These are phyloP conservation scores for Sugiyamaella japonica DNA, from an alignment of 1,139 yeast genomes.

Conservation along the genomic window DNA sequence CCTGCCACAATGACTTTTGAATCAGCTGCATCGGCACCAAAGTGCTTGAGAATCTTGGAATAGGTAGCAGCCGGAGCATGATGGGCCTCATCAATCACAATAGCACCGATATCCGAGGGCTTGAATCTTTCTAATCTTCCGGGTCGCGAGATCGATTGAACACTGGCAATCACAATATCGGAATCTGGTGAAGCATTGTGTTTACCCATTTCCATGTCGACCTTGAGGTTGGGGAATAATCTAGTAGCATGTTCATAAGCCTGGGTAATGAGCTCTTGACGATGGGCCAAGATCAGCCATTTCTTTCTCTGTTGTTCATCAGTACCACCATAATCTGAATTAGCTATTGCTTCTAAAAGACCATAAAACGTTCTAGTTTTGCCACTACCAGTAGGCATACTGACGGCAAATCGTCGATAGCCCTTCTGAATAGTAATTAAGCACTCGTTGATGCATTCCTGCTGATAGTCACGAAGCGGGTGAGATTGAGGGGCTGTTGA, in stretches of 20 bases:
- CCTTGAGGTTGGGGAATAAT: slow-evolving; percentile 52
- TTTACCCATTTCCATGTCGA: slow-evolving; percentile 75
- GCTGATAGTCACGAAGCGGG: slow-evolving; percentile 62
- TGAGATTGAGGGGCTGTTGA: neutral
- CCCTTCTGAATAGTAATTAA: slow-evolving; percentile 51
- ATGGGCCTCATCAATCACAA: slow-evolving; percentile 91
- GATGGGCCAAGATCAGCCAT: slow-evolving; percentile 73
- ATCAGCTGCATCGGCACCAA: slow-evolving; percentile 49
- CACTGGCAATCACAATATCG: slow-evolving; percentile 77
- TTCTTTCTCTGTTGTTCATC: slow-evolving; percentile 36
- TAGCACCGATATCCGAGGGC: slow-evolving; percentile 61
- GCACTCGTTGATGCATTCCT: slow-evolving; percentile 63
- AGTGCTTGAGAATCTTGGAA: slow-evolving; percentile 53
- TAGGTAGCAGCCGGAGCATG: slow-evolving; percentile 82
- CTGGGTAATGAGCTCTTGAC: slow-evolving; percentile 75
- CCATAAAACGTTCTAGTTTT: slow-evolving; percentile 75
- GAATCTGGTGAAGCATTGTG: slow-evolving; percentile 45
- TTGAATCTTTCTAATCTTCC: slow-evolving; percentile 55
- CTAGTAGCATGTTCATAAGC: slow-evolving; percentile 54
- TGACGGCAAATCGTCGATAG: slow-evolving; percentile 67
- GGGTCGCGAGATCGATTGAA: slow-evolving; percentile 58
- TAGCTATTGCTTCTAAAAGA: slow-evolving; percentile 52
- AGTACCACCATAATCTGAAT: slow-evolving; percentile 34
- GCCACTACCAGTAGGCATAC: slow-evolving; percentile 94
- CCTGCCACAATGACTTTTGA: slow-evolving; percentile 66